These are phyloP conservation scores for Tanacetum coccineum DNA, from an alignment of 129 eudicot genomes.

Conservation along the genomic window DNA sequence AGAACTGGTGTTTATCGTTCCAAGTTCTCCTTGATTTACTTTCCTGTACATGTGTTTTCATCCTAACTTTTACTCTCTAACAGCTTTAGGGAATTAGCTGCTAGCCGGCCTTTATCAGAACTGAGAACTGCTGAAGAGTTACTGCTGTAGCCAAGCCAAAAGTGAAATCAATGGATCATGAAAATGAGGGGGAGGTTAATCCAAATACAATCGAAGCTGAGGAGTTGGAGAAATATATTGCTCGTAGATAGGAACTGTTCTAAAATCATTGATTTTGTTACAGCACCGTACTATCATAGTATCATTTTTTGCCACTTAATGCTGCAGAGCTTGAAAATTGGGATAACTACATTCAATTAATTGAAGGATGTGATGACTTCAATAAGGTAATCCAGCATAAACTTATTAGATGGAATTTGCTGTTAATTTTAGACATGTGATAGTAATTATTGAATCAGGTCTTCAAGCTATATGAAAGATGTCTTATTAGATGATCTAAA, in stretches of 20 bases:
- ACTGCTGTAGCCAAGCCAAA: too few species aligned
- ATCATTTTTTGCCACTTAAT: slow-evolving; percentile 90
- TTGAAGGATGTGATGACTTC: slow-evolving; percentile 81
- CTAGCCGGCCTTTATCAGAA: slow-evolving; percentile 82
- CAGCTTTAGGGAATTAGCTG: slow-evolving; percentile 93
- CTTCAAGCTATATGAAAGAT: slow-evolving; percentile 72
- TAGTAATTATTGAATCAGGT: slow-evolving; percentile 50
- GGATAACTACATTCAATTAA: slow-evolving; percentile 88
- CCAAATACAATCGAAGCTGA: slow-evolving; percentile 85
- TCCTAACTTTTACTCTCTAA: not conserved
- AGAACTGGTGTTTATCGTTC: too few species aligned
- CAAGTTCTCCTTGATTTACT: too few species aligned
- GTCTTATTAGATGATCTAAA: slow-evolving; percentile 64
- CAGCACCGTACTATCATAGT: slow-evolving; percentile 94
- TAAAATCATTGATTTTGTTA: slow-evolving; percentile 91
- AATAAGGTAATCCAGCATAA: slow-evolving; percentile 91
- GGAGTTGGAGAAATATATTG: slow-evolving; percentile 92
- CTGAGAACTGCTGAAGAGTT: slow-evolving; percentile 43
- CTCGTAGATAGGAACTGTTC: slow-evolving; percentile 83
- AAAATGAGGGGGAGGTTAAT: slow-evolving; percentile 63
- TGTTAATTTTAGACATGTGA: slow-evolving; percentile 44
- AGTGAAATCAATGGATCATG: slow-evolving; percentile 39
- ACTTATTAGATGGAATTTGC: slow-evolving; percentile 44
- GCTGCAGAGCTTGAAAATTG: slow-evolving; percentile 94
- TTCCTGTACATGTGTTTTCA: too few species aligned